Evolutionary conservation across 192 early-diverging fungal genomes (phyloP).

Genomic region (Mortierella hygrophila): DNA sequence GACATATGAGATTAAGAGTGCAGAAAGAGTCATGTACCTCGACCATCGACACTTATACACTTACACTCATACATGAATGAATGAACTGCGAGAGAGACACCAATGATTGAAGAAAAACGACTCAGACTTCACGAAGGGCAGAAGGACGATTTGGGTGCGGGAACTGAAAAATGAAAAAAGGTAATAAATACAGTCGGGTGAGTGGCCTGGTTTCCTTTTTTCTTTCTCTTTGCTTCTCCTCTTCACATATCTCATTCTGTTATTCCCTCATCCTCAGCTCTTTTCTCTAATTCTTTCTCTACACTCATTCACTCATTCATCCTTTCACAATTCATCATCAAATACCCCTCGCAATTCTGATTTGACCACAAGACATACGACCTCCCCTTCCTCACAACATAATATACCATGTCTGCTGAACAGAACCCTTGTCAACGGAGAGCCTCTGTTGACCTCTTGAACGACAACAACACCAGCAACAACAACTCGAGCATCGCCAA

Average conservation of each 20-base stretch:
- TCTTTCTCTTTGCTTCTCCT: neutral
- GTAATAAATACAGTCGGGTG: neutral
- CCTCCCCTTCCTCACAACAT: neutral
- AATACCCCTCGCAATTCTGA: neutral
- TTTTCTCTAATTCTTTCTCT: neutral
- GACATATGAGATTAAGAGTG: neutral
- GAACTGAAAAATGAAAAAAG: neutral
- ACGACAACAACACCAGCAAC: neutral
- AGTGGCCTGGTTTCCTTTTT: neutral
- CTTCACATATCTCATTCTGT: neutral
- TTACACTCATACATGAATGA: neutral
- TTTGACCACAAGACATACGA: neutral
- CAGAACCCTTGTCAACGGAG: slow-evolving; percentile 4
- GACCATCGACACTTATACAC: neutral
- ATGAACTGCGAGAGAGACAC: neutral
- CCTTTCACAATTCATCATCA: no score
- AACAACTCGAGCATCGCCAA: neutral
- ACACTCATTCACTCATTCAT: no score
- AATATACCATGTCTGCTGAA: neutral
- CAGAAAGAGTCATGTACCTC: neutral
- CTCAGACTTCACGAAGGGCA: neutral
- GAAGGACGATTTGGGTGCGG: neutral
- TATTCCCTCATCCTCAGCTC: no score
- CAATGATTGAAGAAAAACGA: neutral
- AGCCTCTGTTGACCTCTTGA: slow-evolving; percentile 15